Evolutionary conservation across 192 early-diverging fungal genomes (phyloP).

Genomic region (Gamsiella multidivaricata): DNA sequence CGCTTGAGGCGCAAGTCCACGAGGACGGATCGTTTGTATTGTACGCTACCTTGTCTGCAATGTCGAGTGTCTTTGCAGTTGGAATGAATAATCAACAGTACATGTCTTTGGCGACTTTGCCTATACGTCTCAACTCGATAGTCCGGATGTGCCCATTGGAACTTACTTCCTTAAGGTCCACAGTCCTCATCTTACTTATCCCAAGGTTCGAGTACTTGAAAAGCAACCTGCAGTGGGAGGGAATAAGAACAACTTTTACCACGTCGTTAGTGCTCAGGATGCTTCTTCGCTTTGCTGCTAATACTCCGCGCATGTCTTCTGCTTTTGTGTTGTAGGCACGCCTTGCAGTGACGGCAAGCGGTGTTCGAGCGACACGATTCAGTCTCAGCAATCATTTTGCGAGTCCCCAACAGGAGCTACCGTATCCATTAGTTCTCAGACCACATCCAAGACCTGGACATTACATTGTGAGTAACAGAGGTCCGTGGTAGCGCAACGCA

Average conservation of each 20-base stretch:
- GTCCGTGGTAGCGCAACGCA: background rate
- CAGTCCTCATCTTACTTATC: conserved; percentile 28
- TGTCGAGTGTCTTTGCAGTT: background rate
- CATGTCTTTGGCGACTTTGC: background rate
- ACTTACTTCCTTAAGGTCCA: conserved; percentile 26
- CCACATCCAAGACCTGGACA: conserved; percentile 32
- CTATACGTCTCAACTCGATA: background rate
- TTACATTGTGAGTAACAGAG: conserved; percentile 16
- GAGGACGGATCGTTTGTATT: conserved; percentile 24
- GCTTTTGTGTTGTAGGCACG: conserved; percentile 10
- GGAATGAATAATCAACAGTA: background rate
- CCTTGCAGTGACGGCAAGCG: background rate
- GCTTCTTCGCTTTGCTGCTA: too few species aligned
- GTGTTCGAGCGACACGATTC: conserved; percentile 12
- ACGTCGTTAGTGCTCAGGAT: too few species aligned
- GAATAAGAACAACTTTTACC: background rate
- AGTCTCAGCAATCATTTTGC: conserved; percentile 32
- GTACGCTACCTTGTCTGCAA: background rate
- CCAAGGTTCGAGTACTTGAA: conserved; percentile 1
- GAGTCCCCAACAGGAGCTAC: background rate
- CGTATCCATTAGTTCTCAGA: conserved; percentile 19
- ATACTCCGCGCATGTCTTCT: background rate
- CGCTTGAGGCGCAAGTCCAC: conserved; percentile 4
- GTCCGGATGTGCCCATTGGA: conserved; percentile 19
- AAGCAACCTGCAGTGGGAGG: background rate